Base-by-base conservation (phyloP, 495 filamentous ascomycete genomes). In the Aspergillus haitiensis region DNA sequence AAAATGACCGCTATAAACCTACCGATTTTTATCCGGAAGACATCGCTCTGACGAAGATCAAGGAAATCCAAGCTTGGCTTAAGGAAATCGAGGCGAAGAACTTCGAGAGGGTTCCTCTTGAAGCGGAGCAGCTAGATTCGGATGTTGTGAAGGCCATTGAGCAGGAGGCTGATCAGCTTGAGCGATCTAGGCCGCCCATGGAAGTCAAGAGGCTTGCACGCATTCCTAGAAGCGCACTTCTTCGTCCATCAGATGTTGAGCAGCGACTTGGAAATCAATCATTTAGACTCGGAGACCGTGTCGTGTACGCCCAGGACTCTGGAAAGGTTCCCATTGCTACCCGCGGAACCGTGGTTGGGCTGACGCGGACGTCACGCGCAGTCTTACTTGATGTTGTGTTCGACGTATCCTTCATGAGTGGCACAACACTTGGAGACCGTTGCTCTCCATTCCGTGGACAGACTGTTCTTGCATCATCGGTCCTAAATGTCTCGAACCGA, bases 391-490 rank as follows among this genome's bases (percentile, higher is more conserved):
- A 99, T 70, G 84, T 98, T 52, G 86, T 99, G 5, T 98, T 96
- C 68, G 95, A 99, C 67, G 81, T 82, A 15, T 88, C 89, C 3
- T 99, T 99, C 71, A 97, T 99, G 92, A 92, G 90, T 59, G 95
- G 93, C 52, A 97, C 91, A 0, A 92, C 88, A 0, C 81, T 99
- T 11, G 87, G 88, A 58, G 91, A 89, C 27, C 86, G 95, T 27
- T 98, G 95, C 72, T 90, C 91, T n/a, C 89, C 89, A 6, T 98
- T 98, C 86, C 86, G 95, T 39, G 95, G 95, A 40, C 93, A 94
- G 69, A 97, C 95, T 0, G 92, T 99, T 9, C 84, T 90, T 2
- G 80, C 86, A 15, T 84, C 86, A 9, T 87, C 89, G 0, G 90
- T 96, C 18, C 86, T 99, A 13, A 99, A 99, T 70, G 70, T 97